Base-by-base conservation (phyloP, 495 filamentous ascomycete species). In the Usnea hakonensis region DNA sequence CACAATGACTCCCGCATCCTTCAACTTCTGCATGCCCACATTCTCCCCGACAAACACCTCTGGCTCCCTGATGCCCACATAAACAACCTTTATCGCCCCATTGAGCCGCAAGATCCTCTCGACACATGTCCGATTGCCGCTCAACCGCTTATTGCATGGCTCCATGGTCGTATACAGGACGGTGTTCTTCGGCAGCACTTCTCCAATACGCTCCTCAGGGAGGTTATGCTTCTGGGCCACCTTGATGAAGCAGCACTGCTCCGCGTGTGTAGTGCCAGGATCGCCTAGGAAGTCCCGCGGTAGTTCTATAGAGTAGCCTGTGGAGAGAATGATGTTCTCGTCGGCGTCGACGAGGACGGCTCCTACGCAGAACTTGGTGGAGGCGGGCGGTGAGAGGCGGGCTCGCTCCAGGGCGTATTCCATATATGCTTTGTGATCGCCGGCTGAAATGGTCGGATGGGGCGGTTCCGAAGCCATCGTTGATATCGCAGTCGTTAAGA, bases 231-330 rank as follows among this genome's bases (percentile, higher is more conserved):
- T 54, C 13, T 78, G 69, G 23, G 76, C 72, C 38, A 78, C 68
- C 64, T 80, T 79, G 67, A 78, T 76, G 66, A 79, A 74, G 68
- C 74, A 79, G 71, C 75, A 78, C 46, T 79, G 58, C 44, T 60
- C 58, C 37, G 76, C 75, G 55, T 78, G 75, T 16, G 72, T 78
- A 28, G 65, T 73, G 16, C 70, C 76, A 19, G 71, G 74, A 62
- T 78, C 75, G 55, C 69, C 73, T 0, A 69, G 69, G 23, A 66
- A 61, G 35, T 75, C 67, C 1, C 67, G 59, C 0, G 71, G 69
- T 11, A 76, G 67, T 66, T 73, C 72, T 26, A 73, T 56, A n/a
- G 72, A 65, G 52, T 74, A 71, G 2, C 71, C 72, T 16, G 71
- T 69, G 7, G 72, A 66, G 46, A 73, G 23, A 26, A 74, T 65